phyloP scores from a whole-genome alignment of 495 filamentous ascomycete genomes.

The Pyrenula massariospora region DNA sequence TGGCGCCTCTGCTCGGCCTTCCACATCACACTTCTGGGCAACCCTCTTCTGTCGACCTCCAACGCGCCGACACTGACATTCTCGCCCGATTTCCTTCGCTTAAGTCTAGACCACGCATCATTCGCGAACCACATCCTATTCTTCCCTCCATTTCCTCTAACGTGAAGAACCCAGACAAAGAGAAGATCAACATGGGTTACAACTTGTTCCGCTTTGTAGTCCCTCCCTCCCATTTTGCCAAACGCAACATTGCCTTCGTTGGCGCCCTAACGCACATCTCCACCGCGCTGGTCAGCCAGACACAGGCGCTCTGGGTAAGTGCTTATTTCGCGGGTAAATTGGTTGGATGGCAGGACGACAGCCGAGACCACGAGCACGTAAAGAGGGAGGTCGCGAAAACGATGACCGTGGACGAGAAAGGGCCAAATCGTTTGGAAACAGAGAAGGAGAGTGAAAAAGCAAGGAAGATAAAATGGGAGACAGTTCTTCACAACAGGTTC shows the following conservation, averaged over 20 bases:
- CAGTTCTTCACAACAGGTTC: conserved; percentile 53
- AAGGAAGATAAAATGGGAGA: conserved; percentile 29
- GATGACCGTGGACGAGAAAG: too few species aligned
- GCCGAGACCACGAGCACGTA: not conserved
- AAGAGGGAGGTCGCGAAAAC: not conserved
- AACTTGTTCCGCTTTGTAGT: conserved; percentile 60
- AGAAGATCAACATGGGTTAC: conserved; percentile 16
- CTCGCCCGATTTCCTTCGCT: conserved; percentile 55
- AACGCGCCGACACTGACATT: conserved; percentile 54
- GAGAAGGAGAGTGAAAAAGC: not conserved
- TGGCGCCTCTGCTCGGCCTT: conserved; percentile 7
- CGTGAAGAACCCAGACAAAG: not conserved
- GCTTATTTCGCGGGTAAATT: conserved; percentile 47
- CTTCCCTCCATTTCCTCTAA: conserved; percentile 8
- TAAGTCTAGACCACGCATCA: conserved; percentile 16
- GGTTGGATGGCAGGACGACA: not conserved
- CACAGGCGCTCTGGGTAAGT: conserved; percentile 61
- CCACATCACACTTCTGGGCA: conserved; percentile 17
- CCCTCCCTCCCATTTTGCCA: conserved; percentile 42
- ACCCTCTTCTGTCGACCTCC: conserved; percentile 13
- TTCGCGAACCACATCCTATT: conserved; percentile 5
- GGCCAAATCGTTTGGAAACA: not conserved
- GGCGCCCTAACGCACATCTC: conserved; percentile 54
- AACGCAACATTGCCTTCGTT: conserved; percentile 53
- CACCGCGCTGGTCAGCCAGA: conserved; percentile 49